phyloP scores from a whole-genome alignment of 2,329 filamentous ascomycete species.

The Hypoxylon sp. region DNA sequence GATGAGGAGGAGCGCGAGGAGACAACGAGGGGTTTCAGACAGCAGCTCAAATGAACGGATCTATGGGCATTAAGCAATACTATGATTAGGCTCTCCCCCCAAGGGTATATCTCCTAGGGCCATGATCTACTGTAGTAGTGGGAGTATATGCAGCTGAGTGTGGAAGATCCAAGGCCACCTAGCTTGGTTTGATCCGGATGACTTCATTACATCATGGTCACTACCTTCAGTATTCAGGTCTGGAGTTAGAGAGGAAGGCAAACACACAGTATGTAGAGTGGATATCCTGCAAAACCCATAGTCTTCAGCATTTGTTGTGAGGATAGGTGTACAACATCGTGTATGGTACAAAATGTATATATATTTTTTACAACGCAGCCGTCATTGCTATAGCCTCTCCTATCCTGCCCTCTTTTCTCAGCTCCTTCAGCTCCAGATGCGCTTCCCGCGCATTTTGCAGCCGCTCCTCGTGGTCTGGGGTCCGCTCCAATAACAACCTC shows the following conservation, averaged over 20 bases:
- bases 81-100: background rate
- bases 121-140: background rate
- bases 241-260: background rate
- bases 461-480: constrained; percentile 62
- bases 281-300: constrained; percentile 3
- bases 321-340: constrained; percentile 53
- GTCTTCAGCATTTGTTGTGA: constrained; percentile 30
- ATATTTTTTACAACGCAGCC: constrained; percentile 27
- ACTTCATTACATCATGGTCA: background rate
- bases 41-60: constrained; percentile 58
- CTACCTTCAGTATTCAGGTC: background rate
- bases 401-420: constrained; percentile 61
- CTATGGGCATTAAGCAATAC: background rate
- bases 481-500: constrained; percentile 62
- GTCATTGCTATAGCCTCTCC: constrained; percentile 51
- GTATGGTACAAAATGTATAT: constrained; percentile 49
- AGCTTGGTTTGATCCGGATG: background rate
- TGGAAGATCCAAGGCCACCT: background rate
- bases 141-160: background rate
- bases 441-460: constrained; percentile 65
- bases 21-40: constrained; percentile 67
- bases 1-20: constrained; percentile 60
- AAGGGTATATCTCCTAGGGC: too few relatives aligned
- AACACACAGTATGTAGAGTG: constrained; percentile 3
- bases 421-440: constrained; percentile 69